Evolutionary conservation across 345 rosid genomes (phyloP).

Genomic region (Populus simonii): DNA sequence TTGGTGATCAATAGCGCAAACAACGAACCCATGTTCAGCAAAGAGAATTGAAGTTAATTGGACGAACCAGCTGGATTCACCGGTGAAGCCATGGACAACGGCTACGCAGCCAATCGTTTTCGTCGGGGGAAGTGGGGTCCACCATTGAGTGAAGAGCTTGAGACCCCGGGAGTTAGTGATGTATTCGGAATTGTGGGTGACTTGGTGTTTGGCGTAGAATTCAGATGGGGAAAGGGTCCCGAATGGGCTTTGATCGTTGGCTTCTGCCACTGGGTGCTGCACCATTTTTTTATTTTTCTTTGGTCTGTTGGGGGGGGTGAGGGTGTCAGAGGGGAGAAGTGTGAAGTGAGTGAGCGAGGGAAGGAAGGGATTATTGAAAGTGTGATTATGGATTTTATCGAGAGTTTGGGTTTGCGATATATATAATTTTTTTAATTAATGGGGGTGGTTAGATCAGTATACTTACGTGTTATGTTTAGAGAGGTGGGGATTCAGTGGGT

Average conservation of each 20-base stretch:
- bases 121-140: constrained; percentile 65
- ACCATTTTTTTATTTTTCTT: constrained; percentile 16
- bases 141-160: constrained; percentile 80
- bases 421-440: too few relatives aligned
- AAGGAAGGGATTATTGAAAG: background rate
- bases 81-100: constrained; percentile 90
- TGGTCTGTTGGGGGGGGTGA: background rate
- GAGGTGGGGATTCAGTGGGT: background rate
- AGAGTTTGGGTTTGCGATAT: background rate
- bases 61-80: constrained; percentile 79
- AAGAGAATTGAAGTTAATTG: constrained; percentile 73
- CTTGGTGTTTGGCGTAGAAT: constrained; percentile 74
- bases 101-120: constrained; percentile 54
- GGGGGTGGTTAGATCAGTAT: too few relatives aligned
- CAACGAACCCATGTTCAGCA: constrained; percentile 69
- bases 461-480: background rate
- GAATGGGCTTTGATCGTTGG: constrained; percentile 60
- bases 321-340: background rate
- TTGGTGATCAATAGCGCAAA: constrained; percentile 92
- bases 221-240: constrained; percentile 59
- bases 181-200: constrained; percentile 64
- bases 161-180: constrained; percentile 72
- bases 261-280: constrained; percentile 68
- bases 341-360: background rate
- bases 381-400: background rate